A percentile compares a stretch with the other conserved stretches of the same genome.
Evolutionary conservation across 768 basidiomycete genomes (phyloP).

Genomic region (Collybiopsis luxurians): DNA sequence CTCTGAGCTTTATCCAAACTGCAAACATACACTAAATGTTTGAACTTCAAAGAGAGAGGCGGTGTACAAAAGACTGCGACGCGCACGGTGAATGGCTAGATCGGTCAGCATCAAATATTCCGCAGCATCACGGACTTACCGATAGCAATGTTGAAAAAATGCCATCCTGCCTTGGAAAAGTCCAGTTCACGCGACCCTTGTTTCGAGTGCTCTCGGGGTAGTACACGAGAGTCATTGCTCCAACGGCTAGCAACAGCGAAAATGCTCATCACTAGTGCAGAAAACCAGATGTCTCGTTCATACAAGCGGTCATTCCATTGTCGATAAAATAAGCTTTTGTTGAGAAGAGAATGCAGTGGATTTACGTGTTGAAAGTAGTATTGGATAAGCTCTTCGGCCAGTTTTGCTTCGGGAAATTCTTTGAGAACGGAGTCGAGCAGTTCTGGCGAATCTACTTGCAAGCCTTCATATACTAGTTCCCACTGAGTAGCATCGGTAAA

Average conservation of each 20-base stretch:
- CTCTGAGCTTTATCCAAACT: not conserved
- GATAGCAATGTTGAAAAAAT: slow-evolving; percentile 55
- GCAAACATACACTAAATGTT: slow-evolving; percentile 37
- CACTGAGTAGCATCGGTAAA: slow-evolving; percentile 36
- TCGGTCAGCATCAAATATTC: slow-evolving; percentile 1
- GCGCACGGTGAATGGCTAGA: slow-evolving; percentile 49
- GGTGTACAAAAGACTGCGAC: slow-evolving; percentile 52
- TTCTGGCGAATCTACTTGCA: slow-evolving; percentile 26
- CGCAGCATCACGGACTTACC: slow-evolving; percentile 30
- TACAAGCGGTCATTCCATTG: slow-evolving; percentile 57
- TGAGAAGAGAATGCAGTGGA: slow-evolving; percentile 61
- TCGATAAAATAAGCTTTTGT: slow-evolving; percentile 65
- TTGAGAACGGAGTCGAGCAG: slow-evolving; percentile 32
- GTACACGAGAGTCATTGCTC: slow-evolving; percentile 58
- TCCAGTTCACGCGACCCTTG: slow-evolving; percentile 29
- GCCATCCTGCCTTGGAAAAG: slow-evolving; percentile 59
- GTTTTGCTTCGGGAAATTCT: slow-evolving; percentile 62
- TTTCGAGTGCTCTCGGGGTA: slow-evolving; percentile 24
- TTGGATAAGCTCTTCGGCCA: slow-evolving; percentile 56
- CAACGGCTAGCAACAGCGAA: slow-evolving; percentile 73
- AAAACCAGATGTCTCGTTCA: slow-evolving; percentile 56
- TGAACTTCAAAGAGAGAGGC: slow-evolving; percentile 64
- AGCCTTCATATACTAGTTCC: slow-evolving; percentile 56
- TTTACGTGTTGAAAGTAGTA: slow-evolving; percentile 69
- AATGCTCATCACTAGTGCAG: slow-evolving; percentile 54